phyloP scores from a whole-genome alignment of 345 rosid species.

The Atalantia buxifolia region DNA sequence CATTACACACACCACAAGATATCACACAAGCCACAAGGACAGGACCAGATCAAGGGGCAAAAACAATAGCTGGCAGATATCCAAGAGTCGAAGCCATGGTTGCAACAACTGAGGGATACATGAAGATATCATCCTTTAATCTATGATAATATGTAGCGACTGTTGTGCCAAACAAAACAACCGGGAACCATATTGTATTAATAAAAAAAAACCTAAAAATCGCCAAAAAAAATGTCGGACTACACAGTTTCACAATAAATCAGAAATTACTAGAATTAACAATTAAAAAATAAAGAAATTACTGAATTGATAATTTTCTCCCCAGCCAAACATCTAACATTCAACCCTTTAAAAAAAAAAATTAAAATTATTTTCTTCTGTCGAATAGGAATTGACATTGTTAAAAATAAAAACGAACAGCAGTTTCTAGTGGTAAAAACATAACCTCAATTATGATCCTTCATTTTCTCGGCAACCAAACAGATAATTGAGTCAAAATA shows the following conservation, averaged over 20 bases:
- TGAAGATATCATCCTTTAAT: neutral
- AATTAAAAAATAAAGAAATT: neutral
- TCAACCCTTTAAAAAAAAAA: no score
- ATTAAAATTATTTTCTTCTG: no score
- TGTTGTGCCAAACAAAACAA: neutral
- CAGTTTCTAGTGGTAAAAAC: neutral
- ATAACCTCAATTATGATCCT: neutral
- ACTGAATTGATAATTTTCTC: neutral
- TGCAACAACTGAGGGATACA: neutral
- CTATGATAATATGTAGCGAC: neutral
- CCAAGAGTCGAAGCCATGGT: neutral
- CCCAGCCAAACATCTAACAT: neutral
- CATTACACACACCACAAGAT: neutral
- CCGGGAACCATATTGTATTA: neutral
- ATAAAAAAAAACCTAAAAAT: neutral
- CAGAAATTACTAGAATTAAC: neutral
- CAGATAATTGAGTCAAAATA: neutral
- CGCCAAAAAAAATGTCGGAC: neutral
- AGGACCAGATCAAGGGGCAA: neutral
- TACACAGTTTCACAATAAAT: neutral
- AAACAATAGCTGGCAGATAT: neutral
- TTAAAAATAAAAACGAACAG: neutral
- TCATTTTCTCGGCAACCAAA: constrained; percentile 11
- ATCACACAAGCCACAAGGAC: neutral
- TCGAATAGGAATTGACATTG: neutral